Evolutionary conservation across 148 eudicot genomes (phyloP).

Genomic region (Chenopodium formosanum): DNA sequence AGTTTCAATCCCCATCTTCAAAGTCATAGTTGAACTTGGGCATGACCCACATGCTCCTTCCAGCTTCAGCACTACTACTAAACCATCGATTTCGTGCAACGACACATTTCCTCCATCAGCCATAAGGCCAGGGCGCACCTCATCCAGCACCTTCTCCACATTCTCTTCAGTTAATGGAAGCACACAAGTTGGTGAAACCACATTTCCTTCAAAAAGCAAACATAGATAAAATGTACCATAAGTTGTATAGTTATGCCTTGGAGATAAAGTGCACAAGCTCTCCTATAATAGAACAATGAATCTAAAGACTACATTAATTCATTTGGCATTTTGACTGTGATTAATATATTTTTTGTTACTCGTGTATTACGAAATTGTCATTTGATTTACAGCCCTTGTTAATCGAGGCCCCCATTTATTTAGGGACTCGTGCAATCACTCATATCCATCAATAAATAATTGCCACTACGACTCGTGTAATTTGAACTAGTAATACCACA

Average conservation of each 20-base stretch:
- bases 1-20: conserved; percentile 80
- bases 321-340: too few relatives aligned
- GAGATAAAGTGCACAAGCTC: neutral
- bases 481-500: neutral
- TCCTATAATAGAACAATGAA: too few relatives aligned
- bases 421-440: neutral
- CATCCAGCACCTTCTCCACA: conserved; percentile 87
- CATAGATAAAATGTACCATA: neutral
- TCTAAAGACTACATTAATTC: neutral
- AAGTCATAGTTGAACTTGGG: conserved; percentile 95
- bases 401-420: too few relatives aligned
- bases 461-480: neutral
- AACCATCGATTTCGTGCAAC: conserved; percentile 91
- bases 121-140: conserved; percentile 88
- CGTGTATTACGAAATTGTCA: too few relatives aligned
- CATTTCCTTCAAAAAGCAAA: conserved; percentile 34
- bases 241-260: neutral
- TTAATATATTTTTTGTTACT: too few relatives aligned
- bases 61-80: conserved; percentile 77
- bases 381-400: too few relatives aligned
- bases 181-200: conserved; percentile 62
- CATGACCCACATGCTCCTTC: conserved; percentile 98
- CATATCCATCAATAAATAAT: too few relatives aligned
- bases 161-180: conserved; percentile 85
- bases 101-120: conserved; percentile 96